Evolutionary conservation across 2,329 filamentous ascomycete species (phyloP), one percentile per base, ranked within the genome.

Genomic region (Samsoniella hepiali): DNA sequence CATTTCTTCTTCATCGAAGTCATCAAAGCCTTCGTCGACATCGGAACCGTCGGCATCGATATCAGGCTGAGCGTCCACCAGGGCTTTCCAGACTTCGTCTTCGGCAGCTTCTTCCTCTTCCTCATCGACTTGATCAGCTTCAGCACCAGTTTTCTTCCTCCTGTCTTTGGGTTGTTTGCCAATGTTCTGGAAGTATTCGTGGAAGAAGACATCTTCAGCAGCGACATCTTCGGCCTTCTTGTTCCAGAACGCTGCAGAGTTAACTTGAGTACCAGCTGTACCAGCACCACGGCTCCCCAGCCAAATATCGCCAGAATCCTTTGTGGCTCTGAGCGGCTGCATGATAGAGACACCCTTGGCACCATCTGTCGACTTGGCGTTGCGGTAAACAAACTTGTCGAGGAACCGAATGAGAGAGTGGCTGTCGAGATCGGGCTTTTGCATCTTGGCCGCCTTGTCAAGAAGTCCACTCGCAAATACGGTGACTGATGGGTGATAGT

Each of bases 301-400:
- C 75, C 80, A 84, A 66, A 80, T 83, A 70, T 82, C 85, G 67
- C 83, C 84, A 65, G 84, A 77, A 60, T 81, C 79, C 66, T 80
- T 81, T 57, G 77, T 73, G 22, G 78, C 79, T 40, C 79, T 76
- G 31, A 97, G 85, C 45, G 96, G 95, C 76, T 99, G 95, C 95
- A 99, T 99, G 75, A 99, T 96, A 32, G 93, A 97, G 34, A 85
- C 83, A 57, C 96, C 96, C 67, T 91, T 90, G 36, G 86, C 82
- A 38, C 81, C 76, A 58, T 85, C 82, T 17, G 83, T 84, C 4
- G 87, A 81, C 81, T 97, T 97, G 66, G 94, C 88, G 70, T 95
- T 97, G 69, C 91, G 89, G 82, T 98, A 99, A n/a, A 97, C 92
- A 75, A 99, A 99, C 69, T 96, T 93, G 77, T 99, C 95, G 64